phyloP scores from a whole-genome alignment of 257 asterid genomes.

The Nicotiana benthamiana region DNA sequence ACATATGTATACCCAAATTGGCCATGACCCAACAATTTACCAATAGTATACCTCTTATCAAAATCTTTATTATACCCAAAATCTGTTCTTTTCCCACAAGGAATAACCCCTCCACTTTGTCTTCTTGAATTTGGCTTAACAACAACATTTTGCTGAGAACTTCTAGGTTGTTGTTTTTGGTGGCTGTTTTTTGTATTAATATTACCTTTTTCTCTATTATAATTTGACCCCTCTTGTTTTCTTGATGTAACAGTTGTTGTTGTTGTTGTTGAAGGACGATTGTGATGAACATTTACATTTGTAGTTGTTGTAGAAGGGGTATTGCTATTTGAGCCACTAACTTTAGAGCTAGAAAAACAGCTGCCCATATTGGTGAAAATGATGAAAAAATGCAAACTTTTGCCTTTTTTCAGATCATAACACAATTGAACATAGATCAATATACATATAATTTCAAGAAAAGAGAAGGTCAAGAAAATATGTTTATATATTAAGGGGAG shows the following conservation, averaged over 20 bases:
- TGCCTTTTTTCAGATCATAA: constrained; percentile 15
- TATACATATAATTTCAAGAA: constrained; percentile 7
- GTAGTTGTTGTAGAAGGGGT: constrained; percentile 23
- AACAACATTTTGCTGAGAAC: constrained; percentile 21
- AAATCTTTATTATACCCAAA: constrained; percentile 96
- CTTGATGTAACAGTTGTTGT: constrained; percentile 10
- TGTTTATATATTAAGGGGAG: background rate
- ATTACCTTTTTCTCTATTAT: background rate
- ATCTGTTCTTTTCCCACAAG: constrained; percentile 92
- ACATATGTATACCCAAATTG: constrained; percentile 96
- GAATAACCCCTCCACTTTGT: constrained; percentile 62
- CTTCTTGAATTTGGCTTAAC: constrained; percentile 39
- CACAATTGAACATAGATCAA: background rate
- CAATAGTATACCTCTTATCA: constrained; percentile 56
- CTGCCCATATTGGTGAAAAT: constrained; percentile 37
- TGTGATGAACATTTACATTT: background rate
- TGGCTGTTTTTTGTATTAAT: background rate
- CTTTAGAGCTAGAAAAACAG: constrained; percentile 51
- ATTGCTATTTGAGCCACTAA: constrained; percentile 48
- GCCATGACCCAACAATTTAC: constrained; percentile 95
- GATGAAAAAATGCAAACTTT: constrained; percentile 3
- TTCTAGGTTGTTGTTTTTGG: constrained; percentile 37
- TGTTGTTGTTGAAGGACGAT: constrained; percentile 27
- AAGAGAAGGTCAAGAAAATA: background rate
- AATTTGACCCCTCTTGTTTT: constrained; percentile 34